Evolutionary conservation across 495 filamentous ascomycete species (phyloP).

Genomic region (Clavariopsis aquatica): DNA sequence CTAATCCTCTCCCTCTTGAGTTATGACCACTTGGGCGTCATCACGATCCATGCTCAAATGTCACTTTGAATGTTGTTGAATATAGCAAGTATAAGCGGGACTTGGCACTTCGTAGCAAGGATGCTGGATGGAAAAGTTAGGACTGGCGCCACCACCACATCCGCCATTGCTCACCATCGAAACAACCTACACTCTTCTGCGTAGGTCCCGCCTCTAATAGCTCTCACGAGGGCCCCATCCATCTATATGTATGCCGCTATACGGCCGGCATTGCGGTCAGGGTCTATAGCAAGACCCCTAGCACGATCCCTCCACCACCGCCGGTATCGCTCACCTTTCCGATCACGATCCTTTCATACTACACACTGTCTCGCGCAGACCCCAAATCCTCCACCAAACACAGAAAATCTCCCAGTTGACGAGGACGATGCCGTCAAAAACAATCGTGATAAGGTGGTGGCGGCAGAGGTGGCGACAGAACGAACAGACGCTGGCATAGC

Average conservation of each 20-base stretch:
- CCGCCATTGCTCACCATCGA: constrained; percentile 1
- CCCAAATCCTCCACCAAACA: constrained; percentile 30
- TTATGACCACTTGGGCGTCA: too few species aligned
- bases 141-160: background rate
- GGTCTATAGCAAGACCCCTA: constrained; percentile 23
- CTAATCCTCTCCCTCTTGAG: too few species aligned
- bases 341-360: constrained; percentile 35
- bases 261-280: constrained; percentile 34
- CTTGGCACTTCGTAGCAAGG: background rate
- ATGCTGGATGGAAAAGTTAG: constrained; percentile 3
- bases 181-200: background rate
- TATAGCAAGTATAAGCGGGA: background rate
- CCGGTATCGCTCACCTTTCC: constrained; percentile 32
- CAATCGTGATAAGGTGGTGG: constrained; percentile 8
- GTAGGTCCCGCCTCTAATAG: constrained; percentile 5
- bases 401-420: constrained; percentile 22
- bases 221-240: constrained; percentile 5
- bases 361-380: constrained; percentile 24
- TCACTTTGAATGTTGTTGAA: background rate
- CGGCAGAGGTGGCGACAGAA: constrained; percentile 7
- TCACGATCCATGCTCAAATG: too few species aligned
- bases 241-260: constrained; percentile 35
- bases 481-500: constrained; percentile 7
- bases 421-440: constrained; percentile 18
- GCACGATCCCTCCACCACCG: constrained; percentile 38